phyloP scores from a whole-genome alignment of 2,329 filamentous ascomycete species.

The Teratosphaeria epicoccoides region DNA sequence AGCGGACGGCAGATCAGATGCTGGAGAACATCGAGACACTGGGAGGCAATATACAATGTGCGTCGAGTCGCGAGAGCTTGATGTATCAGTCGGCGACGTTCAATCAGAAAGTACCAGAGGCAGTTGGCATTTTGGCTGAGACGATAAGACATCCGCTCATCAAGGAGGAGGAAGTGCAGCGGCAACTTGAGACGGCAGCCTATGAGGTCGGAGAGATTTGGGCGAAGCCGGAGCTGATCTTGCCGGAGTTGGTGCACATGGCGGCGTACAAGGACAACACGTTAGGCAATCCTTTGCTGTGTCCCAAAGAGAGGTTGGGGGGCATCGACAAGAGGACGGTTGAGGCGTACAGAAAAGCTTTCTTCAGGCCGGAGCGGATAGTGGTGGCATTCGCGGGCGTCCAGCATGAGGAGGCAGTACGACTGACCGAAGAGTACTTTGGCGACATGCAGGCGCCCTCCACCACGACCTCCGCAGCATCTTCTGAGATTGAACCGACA shows the following conservation, averaged over 20 bases:
- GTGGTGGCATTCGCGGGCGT: conserved; percentile 94
- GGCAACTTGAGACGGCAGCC: conserved; percentile 81
- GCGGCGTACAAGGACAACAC: conserved; percentile 95
- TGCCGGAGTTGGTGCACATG: conserved; percentile 91
- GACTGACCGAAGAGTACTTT: conserved; percentile 73
- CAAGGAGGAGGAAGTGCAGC: conserved; percentile 73
- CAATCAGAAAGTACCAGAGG: conserved; percentile 78
- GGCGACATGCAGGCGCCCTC: conserved; percentile 63
- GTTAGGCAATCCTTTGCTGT: conserved; percentile 83
- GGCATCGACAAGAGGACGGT: conserved; percentile 66
- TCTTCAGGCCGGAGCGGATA: conserved; percentile 82
- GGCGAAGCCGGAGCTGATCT: conserved; percentile 90
- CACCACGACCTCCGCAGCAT: conserved; percentile 13
- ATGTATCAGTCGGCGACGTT: conserved; percentile 99
- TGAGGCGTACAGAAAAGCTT: conserved; percentile 66
- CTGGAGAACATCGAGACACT: conserved; percentile 76
- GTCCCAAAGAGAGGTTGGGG: conserved; percentile 69
- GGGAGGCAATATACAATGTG: conserved; percentile 93
- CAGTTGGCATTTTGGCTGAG: conserved; percentile 77
- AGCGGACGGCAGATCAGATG: conserved; percentile 69
- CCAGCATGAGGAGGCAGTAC: conserved; percentile 67
- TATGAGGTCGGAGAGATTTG: conserved; percentile 98
- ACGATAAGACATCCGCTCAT: conserved; percentile 80
- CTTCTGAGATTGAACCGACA: conserved; percentile 5
- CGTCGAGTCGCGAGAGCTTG: conserved; percentile 84